Conservation (phyloP, 192 early-diverging fungal genomes). For the Coemansia sp. region DNA sequence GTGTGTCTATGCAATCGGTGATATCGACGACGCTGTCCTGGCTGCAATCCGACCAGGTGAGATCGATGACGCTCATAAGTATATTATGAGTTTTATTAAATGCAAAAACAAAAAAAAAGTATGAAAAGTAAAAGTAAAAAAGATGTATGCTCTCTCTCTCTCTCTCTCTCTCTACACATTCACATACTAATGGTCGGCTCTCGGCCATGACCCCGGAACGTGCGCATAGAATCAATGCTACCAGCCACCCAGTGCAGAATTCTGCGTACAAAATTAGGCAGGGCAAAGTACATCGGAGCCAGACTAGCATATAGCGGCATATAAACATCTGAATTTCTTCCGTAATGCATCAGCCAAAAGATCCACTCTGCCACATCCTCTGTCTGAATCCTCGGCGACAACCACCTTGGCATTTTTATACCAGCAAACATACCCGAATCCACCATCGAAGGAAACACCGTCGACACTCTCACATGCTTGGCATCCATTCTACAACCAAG, state of each 20-base stretch:
- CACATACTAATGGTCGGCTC: constrained; percentile 7
- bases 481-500: constrained; percentile 58
- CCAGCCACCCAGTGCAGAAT: constrained; percentile 17
- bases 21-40: constrained; percentile 11
- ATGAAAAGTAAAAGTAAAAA: too few relatives aligned
- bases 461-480: constrained; percentile 61
- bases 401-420: constrained; percentile 56
- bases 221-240: constrained; percentile 46
- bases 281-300: constrained; percentile 25
- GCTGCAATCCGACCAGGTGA: not conserved
- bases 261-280: constrained; percentile 19
- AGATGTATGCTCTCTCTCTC: too few relatives aligned
- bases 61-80: not conserved
- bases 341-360: constrained; percentile 59
- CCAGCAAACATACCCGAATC: constrained; percentile 78
- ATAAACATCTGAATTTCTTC: constrained; percentile 53
- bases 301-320: constrained; percentile 32
- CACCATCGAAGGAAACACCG: constrained; percentile 72
- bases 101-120: too few relatives aligned
- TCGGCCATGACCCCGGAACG: constrained; percentile 15
- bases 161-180: not conserved
- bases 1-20: constrained; percentile 2
- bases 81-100: not conserved
- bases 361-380: constrained; percentile 62
- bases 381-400: constrained; percentile 65